Percentiles rank a stretch among this genome's conserved stretches.
Conservation (phyloP, 495 filamentous ascomycete genomes). For the Aspergillus nidulans region DNA sequence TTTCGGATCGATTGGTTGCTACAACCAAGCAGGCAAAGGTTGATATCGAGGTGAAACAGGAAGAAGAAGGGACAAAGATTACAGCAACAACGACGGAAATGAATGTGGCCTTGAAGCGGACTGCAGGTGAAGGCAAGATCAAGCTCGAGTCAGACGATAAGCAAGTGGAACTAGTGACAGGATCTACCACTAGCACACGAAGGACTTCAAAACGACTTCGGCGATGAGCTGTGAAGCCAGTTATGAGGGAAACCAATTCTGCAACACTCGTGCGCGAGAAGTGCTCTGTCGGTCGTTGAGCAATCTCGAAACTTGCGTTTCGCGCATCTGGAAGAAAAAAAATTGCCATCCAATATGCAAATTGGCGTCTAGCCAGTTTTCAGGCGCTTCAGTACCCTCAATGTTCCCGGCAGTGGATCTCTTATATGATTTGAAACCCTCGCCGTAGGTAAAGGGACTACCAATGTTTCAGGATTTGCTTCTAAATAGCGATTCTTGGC, state of each 20-base stretch:
- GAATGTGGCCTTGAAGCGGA: slow-evolving; percentile 24
- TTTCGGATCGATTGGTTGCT: slow-evolving; percentile 60
- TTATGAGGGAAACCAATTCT: neutral
- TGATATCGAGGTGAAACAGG: slow-evolving; percentile 38
- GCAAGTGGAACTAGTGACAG: slow-evolving; percentile 13
- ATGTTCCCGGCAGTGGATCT: too few species aligned
- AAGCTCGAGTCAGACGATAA: slow-evolving; percentile 23
- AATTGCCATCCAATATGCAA: neutral
- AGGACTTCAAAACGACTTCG: slow-evolving; percentile 38
- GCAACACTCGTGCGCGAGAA: neutral
- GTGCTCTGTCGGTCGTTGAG: neutral
- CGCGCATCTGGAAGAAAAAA: neutral
- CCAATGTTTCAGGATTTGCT: too few species aligned
- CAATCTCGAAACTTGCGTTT: neutral
- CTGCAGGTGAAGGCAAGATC: slow-evolving; percentile 20
- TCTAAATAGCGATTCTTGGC: too few species aligned
- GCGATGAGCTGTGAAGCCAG: neutral
- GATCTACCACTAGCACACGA: slow-evolving; percentile 27
- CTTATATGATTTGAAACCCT: too few species aligned
- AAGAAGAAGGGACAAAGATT: slow-evolving; percentile 21
- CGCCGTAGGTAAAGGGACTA: too few species aligned
- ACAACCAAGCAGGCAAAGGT: slow-evolving; percentile 43
- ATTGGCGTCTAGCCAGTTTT: too few species aligned
- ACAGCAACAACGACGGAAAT: slow-evolving; percentile 23
- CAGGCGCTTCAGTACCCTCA: too few species aligned